These are phyloP conservation scores for Rhododendron mucronatum DNA, from an alignment of 148 eudicot genomes.

Conservation along the genomic window DNA sequence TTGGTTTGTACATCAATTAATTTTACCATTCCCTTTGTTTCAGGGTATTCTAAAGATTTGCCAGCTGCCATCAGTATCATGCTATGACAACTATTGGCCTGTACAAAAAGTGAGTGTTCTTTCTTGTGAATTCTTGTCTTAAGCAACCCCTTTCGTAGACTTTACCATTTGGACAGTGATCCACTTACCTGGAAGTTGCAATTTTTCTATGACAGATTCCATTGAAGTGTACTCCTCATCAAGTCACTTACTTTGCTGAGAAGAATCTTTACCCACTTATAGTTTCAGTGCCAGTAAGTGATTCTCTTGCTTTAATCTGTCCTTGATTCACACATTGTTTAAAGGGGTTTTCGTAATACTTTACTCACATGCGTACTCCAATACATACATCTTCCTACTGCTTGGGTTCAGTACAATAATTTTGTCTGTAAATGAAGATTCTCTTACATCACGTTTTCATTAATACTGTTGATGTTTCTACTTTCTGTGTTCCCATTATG, in stretches of 20 bases:
- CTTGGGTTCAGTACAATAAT: neutral
- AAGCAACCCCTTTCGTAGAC: neutral
- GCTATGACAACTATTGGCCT: conserved; percentile 95
- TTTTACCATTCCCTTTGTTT: conserved; percentile 9
- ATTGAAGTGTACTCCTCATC: conserved; percentile 98
- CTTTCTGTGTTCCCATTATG: neutral
- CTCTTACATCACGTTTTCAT: neutral
- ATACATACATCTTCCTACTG: neutral
- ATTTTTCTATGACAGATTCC: conserved; percentile 50
- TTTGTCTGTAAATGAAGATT: neutral
- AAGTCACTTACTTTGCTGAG: conserved; percentile 90
- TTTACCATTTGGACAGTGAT: neutral
- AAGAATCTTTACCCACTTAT: conserved; percentile 89
- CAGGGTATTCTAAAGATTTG: conserved; percentile 92
- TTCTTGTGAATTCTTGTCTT: conserved; percentile 1
- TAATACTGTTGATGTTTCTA: neutral
- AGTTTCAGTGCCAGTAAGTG: conserved; percentile 88
- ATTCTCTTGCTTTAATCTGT: conserved; percentile 11
- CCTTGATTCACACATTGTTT: neutral
- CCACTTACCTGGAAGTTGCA: conserved; percentile 14
- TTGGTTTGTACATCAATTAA: neutral
- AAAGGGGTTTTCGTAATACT: neutral
- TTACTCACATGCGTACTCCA: neutral
- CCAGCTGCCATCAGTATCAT: conserved; percentile 65
- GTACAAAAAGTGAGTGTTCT: conserved; percentile 62